Evolutionary conservation across 257 asterid species (phyloP).

Genomic region (Scutellaria baicalensis): DNA sequence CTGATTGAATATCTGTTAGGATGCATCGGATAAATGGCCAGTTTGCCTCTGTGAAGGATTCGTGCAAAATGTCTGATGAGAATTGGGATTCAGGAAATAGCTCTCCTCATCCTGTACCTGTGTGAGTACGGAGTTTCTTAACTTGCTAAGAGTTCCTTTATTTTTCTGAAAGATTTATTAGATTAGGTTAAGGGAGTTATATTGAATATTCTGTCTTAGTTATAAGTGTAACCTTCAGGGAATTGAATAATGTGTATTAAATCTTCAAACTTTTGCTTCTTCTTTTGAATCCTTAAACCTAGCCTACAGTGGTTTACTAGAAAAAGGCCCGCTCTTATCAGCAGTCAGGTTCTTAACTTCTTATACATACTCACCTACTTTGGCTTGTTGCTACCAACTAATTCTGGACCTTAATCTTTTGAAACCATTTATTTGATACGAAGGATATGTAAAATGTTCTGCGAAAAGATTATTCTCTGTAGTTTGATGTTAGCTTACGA

Average conservation of each 20-base stretch:
- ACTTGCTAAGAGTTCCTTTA: neutral
- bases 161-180: neutral
- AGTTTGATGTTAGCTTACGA: neutral
- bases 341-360: neutral
- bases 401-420: neutral
- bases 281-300: neutral
- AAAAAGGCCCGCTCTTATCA: neutral
- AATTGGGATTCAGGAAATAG: constrained; percentile 24
- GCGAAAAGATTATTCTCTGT: neutral
- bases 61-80: constrained; percentile 16
- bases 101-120: constrained; percentile 23
- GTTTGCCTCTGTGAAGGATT: constrained; percentile 40
- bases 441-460: neutral
- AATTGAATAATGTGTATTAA: neutral
- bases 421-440: neutral
- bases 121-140: constrained; percentile 28
- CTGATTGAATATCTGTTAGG: constrained; percentile 22
- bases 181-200: neutral
- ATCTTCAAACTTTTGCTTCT: neutral
- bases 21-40: constrained; percentile 48
- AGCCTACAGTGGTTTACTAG: neutral
- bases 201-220: neutral
- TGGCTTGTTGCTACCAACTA: neutral
- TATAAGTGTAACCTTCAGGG: neutral
- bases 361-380: neutral